Evolutionary conservation across 2,329 filamentous ascomycete genomes (phyloP).

Genomic region (Pseudogymnoascus sp.): DNA sequence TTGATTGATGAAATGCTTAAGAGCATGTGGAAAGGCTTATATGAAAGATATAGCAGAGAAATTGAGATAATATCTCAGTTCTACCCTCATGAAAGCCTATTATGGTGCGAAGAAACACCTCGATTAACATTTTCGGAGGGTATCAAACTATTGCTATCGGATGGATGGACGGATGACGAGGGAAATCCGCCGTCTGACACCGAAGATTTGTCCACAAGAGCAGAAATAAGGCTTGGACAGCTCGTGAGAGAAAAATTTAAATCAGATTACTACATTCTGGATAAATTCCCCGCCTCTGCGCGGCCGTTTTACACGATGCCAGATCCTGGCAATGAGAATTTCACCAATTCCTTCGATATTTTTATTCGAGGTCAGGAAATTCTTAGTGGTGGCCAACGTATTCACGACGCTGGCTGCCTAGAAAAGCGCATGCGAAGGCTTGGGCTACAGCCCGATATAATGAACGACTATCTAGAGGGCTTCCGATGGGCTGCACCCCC

Average conservation of each 20-base stretch:
- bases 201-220: constrained; percentile 76
- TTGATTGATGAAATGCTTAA: constrained; percentile 77
- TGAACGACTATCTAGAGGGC: constrained; percentile 84
- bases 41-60: constrained; percentile 60
- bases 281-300: constrained; percentile 81
- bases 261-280: constrained; percentile 88
- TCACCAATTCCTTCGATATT: constrained; percentile 91
- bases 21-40: constrained; percentile 64
- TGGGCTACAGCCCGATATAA: constrained; percentile 69
- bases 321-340: constrained; percentile 60
- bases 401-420: constrained; percentile 71
- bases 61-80: constrained; percentile 73
- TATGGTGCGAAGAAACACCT: constrained; percentile 80
- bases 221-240: constrained; percentile 78
- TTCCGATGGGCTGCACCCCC: constrained; percentile 86
- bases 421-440: constrained; percentile 66
- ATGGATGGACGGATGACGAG: constrained; percentile 69
- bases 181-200: constrained; percentile 61
- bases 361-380: constrained; percentile 92
- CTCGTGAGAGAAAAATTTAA: constrained; percentile 78
- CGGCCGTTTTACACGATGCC: constrained; percentile 90
- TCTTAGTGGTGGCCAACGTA: constrained; percentile 85
- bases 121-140: constrained; percentile 73
- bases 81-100: constrained; percentile 78
- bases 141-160: constrained; percentile 70